A percentile compares a stretch with the other conserved stretches of the same genome.
phyloP scores from a whole-genome alignment of 2,329 filamentous ascomycete genomes.

The Colletotrichum filicis region DNA sequence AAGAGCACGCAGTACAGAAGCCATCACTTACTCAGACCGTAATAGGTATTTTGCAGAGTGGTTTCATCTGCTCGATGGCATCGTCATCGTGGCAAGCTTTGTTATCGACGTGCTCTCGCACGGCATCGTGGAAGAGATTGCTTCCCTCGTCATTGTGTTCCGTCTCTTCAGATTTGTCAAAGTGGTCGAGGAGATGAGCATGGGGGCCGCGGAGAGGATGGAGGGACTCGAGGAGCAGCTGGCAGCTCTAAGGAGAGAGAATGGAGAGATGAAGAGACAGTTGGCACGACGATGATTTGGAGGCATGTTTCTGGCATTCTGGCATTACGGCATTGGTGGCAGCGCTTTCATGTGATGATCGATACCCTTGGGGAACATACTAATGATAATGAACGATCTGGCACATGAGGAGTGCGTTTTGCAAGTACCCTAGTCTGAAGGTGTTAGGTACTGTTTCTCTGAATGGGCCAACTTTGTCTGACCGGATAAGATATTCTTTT shows the following conservation, averaged over 20 bases:
- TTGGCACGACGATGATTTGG: constrained; percentile 20
- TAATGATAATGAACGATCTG: constrained; percentile 19
- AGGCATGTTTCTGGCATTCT: background rate
- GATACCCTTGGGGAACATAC: background rate
- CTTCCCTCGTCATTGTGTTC: constrained; percentile 73
- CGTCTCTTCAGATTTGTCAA: constrained; percentile 77
- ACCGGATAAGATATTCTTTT: constrained; percentile 1
- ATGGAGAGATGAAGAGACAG: constrained; percentile 45
- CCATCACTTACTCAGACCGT: constrained; percentile 17
- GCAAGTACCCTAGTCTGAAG: background rate
- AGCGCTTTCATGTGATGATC: background rate
- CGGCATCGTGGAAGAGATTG: constrained; percentile 71
- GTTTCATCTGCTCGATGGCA: constrained; percentile 74
- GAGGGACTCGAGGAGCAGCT: constrained; percentile 65
- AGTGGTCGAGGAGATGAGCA: constrained; percentile 75
- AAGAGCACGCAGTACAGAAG: background rate
- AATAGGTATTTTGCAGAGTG: constrained; percentile 64
- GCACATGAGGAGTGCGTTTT: background rate
- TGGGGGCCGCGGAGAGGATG: constrained; percentile 71
- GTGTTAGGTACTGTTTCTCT: constrained; percentile 11
- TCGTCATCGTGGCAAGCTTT: constrained; percentile 71
- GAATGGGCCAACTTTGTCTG: background rate
- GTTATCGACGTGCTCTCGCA: constrained; percentile 69
- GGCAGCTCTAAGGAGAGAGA: constrained; percentile 61
- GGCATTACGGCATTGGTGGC: background rate